Percentiles rank a stretch among this genome's conserved stretches.
phyloP scores from a whole-genome alignment of 177 flowering plant species.

The Telopea speciosissima region DNA sequence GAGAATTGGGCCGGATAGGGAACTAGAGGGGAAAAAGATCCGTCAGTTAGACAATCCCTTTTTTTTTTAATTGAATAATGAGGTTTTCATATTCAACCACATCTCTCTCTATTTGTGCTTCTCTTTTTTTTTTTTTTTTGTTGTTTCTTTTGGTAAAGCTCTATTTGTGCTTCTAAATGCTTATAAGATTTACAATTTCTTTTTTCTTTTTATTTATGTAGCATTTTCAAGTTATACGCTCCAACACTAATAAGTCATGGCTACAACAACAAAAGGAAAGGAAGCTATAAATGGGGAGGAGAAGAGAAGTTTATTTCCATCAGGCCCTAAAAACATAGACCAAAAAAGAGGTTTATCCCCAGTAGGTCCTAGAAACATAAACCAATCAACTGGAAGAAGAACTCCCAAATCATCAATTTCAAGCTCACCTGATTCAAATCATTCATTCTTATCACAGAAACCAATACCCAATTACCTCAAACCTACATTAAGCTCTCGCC shows the following conservation, averaged over 20 bases:
- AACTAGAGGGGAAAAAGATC: too few species aligned
- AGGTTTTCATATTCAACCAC: neutral
- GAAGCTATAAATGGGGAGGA: conserved; percentile 13
- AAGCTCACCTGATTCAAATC: conserved; percentile 3
- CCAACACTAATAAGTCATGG: conserved; percentile 15
- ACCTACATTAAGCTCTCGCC: conserved; percentile 33
- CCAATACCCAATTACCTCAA: conserved; percentile 35
- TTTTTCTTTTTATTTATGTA: neutral
- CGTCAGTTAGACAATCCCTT: too few species aligned
- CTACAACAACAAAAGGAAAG: conserved; percentile 29
- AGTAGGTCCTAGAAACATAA: neutral
- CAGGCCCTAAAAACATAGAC: neutral
- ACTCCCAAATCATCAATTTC: conserved; percentile 7
- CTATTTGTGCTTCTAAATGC: too few species aligned
- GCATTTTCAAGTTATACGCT: neutral
- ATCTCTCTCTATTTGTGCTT: too few species aligned
- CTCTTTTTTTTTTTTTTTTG: too few species aligned
- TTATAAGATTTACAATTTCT: too few species aligned
- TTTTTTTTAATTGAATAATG: too few species aligned
- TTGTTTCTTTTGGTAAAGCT: too few species aligned
- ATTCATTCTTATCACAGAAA: conserved; percentile 12
- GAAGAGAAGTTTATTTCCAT: conserved; percentile 9
- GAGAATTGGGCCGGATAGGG: too few species aligned
- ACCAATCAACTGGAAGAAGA: conserved; percentile 1
- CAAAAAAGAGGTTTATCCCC: neutral